Evolutionary conservation across 2,329 filamentous ascomycete genomes (phyloP), one percentile per base, ranked within the genome.

Genomic region (Hypoxylon sp.): DNA sequence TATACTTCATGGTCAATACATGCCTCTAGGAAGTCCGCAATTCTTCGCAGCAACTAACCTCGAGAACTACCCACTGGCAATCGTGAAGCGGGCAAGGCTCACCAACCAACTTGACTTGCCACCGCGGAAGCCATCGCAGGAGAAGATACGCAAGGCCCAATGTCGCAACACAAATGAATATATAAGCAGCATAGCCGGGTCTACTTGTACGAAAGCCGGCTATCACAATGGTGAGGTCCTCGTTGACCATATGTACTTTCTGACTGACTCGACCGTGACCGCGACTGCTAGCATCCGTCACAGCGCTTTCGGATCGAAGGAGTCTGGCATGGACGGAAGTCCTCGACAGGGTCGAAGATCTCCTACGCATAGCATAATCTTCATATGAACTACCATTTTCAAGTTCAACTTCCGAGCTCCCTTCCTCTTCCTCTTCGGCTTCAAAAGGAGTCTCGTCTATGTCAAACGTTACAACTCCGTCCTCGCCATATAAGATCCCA

Each of bases 221-320:
- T 76, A 98, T 90, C 29, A 94, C 95, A 74, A 98, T 94, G 0
- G 94, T 98, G 71, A 99, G 84, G 79, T 99, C 96, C 80, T 99
- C 96, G 46, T 93, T 97, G 65, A 90, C 85, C 81, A 99, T 94
- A 80, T 98, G 96, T 24, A 98, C 87, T 81, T 98, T 98, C 80
- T 99, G 96, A 75, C 87, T 97, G 29, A 87, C 84, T 63, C 92
- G 89, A 46, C 89, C 88, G 10, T 87, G 88, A 44, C 83, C 84
- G 54, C 86, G 88, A 69, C 86, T 85, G 75, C 92, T 93, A 31
- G 84, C 86, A 70, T 90, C 87, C 11, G 93, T 96, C 58, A 87
- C 87, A 29, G 84, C 85, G 72, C 92, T 97, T 67, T 91, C 89
- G 66, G 88, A 88, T 69, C 92, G 88, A 54, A 94, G 86, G 48